Percentiles rank a stretch among this genome's conserved stretches.
Conservation (phyloP, 2,329 filamentous ascomycete species). For the Pleoardoris graminearum region DNA sequence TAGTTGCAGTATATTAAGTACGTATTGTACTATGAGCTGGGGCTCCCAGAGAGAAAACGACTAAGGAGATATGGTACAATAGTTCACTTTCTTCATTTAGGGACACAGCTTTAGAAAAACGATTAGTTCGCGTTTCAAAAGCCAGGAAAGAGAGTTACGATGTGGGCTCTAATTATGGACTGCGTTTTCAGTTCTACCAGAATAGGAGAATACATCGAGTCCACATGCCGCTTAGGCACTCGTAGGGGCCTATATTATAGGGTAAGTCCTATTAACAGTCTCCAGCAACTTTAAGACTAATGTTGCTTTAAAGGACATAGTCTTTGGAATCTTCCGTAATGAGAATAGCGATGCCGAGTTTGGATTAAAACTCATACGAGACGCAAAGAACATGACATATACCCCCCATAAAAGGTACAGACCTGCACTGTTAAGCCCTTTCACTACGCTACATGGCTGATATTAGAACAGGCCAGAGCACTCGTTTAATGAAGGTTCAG, state of each 20-base stretch:
- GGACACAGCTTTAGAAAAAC: slow-evolving; percentile 12
- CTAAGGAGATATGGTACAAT: slow-evolving; percentile 13
- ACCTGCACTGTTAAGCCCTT: slow-evolving; percentile 12
- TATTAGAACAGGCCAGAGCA: slow-evolving; percentile 12
- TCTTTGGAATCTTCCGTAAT: slow-evolving; percentile 15
- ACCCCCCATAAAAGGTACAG: slow-evolving; percentile 15
- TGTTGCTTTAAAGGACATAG: slow-evolving; percentile 13
- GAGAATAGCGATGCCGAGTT: slow-evolving; percentile 15
- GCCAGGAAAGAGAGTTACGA: slow-evolving; percentile 10
- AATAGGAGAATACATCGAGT: slow-evolving; percentile 13
- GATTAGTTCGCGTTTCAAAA: slow-evolving; percentile 16
- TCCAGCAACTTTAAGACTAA: slow-evolving; percentile 13
- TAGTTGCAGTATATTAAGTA: slow-evolving; percentile 18
- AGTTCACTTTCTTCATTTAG: slow-evolving; percentile 18
- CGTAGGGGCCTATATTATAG: slow-evolving; percentile 11
- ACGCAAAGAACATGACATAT: slow-evolving; percentile 14
- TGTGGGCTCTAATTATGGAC: slow-evolving; percentile 13
- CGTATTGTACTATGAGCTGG: slow-evolving; percentile 13
- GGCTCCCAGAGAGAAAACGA: slow-evolving; percentile 12
- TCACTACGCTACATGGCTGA: not conserved
- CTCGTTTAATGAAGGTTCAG: slow-evolving; percentile 9
- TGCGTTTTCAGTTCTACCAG: slow-evolving; percentile 9
- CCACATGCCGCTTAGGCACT: slow-evolving; percentile 10
- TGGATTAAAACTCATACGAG: slow-evolving; percentile 13
- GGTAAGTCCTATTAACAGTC: slow-evolving; percentile 12